phyloP scores from a whole-genome alignment of 495 filamentous ascomycete species.

The Collariella sp. region DNA sequence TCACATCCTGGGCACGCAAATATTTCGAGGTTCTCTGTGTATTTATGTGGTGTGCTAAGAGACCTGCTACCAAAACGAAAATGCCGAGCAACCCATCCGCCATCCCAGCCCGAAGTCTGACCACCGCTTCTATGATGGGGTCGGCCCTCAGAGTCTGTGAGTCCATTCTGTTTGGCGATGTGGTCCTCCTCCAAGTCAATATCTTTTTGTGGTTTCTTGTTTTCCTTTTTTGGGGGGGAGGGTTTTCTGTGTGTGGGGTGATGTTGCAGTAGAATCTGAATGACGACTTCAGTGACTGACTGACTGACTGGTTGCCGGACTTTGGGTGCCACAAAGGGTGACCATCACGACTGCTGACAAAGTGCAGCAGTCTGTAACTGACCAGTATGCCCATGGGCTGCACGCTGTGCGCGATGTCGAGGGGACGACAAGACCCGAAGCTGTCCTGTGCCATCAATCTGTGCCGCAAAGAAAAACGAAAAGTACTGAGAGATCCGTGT shows the following conservation, averaged over 20 bases:
- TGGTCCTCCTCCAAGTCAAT: neutral
- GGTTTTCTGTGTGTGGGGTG: no score
- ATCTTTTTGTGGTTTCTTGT: neutral
- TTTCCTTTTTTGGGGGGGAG: neutral
- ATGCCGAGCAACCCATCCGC: no score
- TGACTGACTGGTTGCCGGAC: neutral
- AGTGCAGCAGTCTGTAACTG: neutral
- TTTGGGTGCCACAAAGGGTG: neutral
- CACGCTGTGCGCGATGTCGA: neutral
- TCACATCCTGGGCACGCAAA: no score
- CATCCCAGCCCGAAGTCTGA: no score
- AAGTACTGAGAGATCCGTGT: neutral
- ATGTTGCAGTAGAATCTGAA: no score
- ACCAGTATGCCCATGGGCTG: neutral
- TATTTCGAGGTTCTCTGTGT: no score
- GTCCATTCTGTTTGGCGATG: neutral
- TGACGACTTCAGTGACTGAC: neutral
- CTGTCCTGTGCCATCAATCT: neutral
- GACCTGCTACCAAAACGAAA: no score
- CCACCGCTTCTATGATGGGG: neutral
- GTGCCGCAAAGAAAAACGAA: neutral
- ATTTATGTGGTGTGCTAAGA: no score
- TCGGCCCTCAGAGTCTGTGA: neutral
- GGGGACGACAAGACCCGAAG: neutral
- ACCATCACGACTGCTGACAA: neutral